phyloP scores from a whole-genome alignment of 148 eudicot genomes.

The Chenopodium berlandieri region DNA sequence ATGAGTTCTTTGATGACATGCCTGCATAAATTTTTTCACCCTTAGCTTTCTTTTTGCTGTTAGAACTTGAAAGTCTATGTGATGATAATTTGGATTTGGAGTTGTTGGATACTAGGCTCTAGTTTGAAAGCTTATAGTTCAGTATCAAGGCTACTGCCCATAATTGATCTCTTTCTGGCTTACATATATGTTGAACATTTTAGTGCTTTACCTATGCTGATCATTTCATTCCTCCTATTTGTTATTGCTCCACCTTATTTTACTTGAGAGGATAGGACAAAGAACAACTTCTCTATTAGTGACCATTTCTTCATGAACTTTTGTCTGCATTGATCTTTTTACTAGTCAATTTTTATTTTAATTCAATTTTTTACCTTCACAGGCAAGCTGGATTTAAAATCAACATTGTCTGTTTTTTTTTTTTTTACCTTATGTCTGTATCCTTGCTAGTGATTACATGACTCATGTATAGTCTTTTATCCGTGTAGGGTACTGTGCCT shows the following conservation, averaged over 20 bases:
- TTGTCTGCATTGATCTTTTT: not conserved
- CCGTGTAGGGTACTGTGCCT: conserved; percentile 79
- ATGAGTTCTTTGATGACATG: not conserved
- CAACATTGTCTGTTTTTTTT: not conserved
- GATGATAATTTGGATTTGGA: not conserved
- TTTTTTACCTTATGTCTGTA: not conserved
- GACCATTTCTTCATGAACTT: not conserved
- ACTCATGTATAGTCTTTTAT: conserved; percentile 1
- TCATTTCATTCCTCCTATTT: not conserved
- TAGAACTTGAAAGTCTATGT: not conserved
- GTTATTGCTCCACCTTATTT: not conserved
- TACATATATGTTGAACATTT: not conserved
- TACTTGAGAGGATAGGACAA: not conserved
- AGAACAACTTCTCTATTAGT: not conserved
- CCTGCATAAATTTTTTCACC: not conserved
- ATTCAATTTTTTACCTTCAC: not conserved
- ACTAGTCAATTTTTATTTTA: not conserved
- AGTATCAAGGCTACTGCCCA: not conserved
- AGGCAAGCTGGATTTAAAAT: not conserved
- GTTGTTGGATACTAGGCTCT: not conserved
- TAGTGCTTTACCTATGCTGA: not conserved
- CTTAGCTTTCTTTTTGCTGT: not conserved
- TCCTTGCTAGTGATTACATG: not conserved
- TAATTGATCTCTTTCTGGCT: not conserved
- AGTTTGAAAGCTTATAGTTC: not conserved